These are phyloP conservation scores for Acanthamoeba rhysodes DNA, from an alignment of 208 protist species.

Conservation along the genomic window DNA sequence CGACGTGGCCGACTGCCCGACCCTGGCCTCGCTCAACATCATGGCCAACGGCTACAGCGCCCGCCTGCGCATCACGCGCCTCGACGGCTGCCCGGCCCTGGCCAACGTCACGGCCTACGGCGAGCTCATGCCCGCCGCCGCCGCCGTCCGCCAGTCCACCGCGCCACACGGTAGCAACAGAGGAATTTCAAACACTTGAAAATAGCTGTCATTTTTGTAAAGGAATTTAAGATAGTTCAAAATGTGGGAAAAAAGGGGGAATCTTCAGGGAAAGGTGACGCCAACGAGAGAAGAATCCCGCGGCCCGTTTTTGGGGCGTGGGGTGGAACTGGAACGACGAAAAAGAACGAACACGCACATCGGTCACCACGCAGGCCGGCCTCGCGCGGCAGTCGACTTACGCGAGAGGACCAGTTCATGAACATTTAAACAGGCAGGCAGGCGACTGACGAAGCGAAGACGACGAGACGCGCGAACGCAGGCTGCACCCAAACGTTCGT, in stretches of 20 bases:
- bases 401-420: too few species aligned
- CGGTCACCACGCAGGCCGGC: background rate
- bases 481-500: too few species aligned
- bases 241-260: too few species aligned
- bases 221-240: too few species aligned
- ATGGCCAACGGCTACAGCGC: background rate
- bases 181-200: too few species aligned
- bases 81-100: background rate
- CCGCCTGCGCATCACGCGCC: background rate
- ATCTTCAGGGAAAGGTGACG: too few species aligned
- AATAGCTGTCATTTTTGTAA: too few species aligned
- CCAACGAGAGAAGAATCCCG: background rate
- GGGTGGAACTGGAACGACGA: background rate
- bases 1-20: background rate
- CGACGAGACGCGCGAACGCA: too few species aligned
- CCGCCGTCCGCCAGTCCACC: background rate
- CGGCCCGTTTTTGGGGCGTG: background rate
- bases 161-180: too few species aligned
- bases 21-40: background rate
- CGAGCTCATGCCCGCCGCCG: background rate
- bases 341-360: slow-evolving; percentile 13
- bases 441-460: too few species aligned
- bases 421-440: too few species aligned
- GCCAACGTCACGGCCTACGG: background rate
- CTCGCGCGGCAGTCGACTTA: too few species aligned